A percentile compares a stretch with the other conserved stretches of the same genome.
Conservation (phyloP, 1,284 basidiomycete genomes). For the Inonotus obliquus region DNA sequence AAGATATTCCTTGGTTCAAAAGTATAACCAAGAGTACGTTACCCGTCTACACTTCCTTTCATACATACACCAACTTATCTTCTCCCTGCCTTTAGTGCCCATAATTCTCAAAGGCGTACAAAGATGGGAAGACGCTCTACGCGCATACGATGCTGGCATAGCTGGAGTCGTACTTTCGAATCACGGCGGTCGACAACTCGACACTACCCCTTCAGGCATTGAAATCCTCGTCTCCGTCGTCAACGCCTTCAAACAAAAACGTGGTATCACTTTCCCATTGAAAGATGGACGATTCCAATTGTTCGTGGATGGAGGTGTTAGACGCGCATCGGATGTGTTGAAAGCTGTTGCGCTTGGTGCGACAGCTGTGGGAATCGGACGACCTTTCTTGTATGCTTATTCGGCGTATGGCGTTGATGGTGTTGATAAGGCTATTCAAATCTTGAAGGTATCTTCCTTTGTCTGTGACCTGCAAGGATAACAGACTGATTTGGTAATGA, state of each 20-base stretch:
- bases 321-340: constrained; percentile 87
- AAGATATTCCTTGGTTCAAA: constrained; percentile 85
- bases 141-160: constrained; percentile 80
- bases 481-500: neutral
- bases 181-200: constrained; percentile 89
- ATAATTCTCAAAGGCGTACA: constrained; percentile 92
- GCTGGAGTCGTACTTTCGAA: constrained; percentile 89
- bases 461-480: neutral
- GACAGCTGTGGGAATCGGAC: constrained; percentile 78
- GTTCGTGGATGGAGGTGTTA: constrained; percentile 90
- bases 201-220: constrained; percentile 87
- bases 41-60: neutral
- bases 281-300: constrained; percentile 72
- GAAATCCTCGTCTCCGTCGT: constrained; percentile 90
- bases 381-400: constrained; percentile 88
- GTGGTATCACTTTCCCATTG: constrained; percentile 54
- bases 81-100: constrained; percentile 57
- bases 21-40: constrained; percentile 77
- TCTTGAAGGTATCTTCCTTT: constrained; percentile 58
- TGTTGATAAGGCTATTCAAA: constrained; percentile 72
- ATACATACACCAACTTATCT: neutral
- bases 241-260: constrained; percentile 61
- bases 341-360: constrained; percentile 93
- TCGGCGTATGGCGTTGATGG: constrained; percentile 84
- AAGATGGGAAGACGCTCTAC: constrained; percentile 89